A percentile compares a stretch with the other conserved stretches of the same genome.
These are phyloP conservation scores for Diaporthe batatas DNA, from an alignment of 2,329 filamentous ascomycete genomes.

Conservation along the genomic window DNA sequence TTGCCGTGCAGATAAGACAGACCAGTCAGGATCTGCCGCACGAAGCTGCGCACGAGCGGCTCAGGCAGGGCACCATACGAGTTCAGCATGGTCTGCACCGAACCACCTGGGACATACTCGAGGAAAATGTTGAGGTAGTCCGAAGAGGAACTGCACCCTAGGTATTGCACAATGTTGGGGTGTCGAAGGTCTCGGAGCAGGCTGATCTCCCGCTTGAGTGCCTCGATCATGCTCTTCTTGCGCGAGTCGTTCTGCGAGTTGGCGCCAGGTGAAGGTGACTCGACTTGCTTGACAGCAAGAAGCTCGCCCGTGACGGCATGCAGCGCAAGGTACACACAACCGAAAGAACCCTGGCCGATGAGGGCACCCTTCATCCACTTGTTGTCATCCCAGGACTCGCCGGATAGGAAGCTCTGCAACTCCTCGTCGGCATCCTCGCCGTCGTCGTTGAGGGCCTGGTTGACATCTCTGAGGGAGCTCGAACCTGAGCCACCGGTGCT, in stretches of 20 bases:
- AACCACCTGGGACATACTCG: conserved; percentile 97
- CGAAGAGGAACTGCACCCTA: conserved; percentile 92
- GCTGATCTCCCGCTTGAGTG: conserved; percentile 95
- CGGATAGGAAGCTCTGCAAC: conserved; percentile 88
- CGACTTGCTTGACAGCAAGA: conserved; percentile 98
- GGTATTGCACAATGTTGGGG: conserved; percentile 97
- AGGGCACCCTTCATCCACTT: conserved; percentile 99
- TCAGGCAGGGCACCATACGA: conserved; percentile 97
- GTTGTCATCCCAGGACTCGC: conserved; percentile 95
- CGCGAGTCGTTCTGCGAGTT: conserved; percentile 87
- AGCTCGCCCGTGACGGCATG: conserved; percentile 97
- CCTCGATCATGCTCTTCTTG: conserved; percentile 98
- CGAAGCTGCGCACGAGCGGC: conserved; percentile 94
- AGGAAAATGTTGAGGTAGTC: conserved; percentile 99
- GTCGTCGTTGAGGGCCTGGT: conserved; percentile 87
- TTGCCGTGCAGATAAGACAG: conserved; percentile 92
- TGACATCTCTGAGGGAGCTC: conserved; percentile 85
- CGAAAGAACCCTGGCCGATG: conserved; percentile 97
- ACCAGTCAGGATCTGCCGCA: conserved; percentile 93
- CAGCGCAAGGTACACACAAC: conserved; percentile 92
- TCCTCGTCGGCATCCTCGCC: conserved; percentile 93
- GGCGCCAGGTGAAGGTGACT: conserved; percentile 83
- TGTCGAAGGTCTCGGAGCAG: conserved; percentile 94
- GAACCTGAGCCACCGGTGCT: conserved; percentile 69
- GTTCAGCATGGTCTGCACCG: conserved; percentile 98